Evolutionary conservation across 2,329 filamentous ascomycete genomes (phyloP).

Genomic region (Penicillium sp.): DNA sequence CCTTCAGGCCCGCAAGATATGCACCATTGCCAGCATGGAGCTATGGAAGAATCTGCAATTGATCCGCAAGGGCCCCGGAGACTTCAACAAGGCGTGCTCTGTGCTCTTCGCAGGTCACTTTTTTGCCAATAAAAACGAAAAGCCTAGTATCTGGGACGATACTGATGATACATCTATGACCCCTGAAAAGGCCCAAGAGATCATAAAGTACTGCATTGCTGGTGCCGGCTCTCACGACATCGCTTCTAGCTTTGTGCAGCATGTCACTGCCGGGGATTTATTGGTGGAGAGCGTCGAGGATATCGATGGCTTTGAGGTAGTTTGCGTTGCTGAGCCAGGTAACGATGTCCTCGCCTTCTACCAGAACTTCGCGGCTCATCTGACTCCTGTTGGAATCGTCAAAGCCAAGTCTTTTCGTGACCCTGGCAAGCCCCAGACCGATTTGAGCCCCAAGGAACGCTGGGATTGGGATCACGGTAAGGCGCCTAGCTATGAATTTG

Average conservation of each 20-base stretch:
- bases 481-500: slow-evolving; percentile 36
- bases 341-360: slow-evolving; percentile 52
- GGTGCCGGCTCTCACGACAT: slow-evolving; percentile 46
- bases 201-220: slow-evolving; percentile 53
- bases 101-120: slow-evolving; percentile 64
- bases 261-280: slow-evolving; percentile 36
- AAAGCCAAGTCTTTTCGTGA: slow-evolving; percentile 53
- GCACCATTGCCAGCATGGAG: slow-evolving; percentile 66
- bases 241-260: slow-evolving; percentile 38
- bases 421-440: slow-evolving; percentile 40
- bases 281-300: slow-evolving; percentile 48
- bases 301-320: slow-evolving; percentile 63
- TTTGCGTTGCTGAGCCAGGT: slow-evolving; percentile 50
- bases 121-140: slow-evolving; percentile 22
- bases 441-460: slow-evolving; percentile 39
- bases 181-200: slow-evolving; percentile 48
- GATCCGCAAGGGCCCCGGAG: slow-evolving; percentile 63
- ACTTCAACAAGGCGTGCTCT: slow-evolving; percentile 77
- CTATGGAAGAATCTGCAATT: slow-evolving; percentile 61
- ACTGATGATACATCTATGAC: slow-evolving; percentile 32
- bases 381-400: slow-evolving; percentile 56
- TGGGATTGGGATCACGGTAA: slow-evolving; percentile 22
- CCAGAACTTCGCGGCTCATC: slow-evolving; percentile 35
- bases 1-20: slow-evolving; percentile 64
- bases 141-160: slow-evolving; percentile 14